Base-by-base conservation (phyloP, 176 grass and related monocot genomes). In the Oryza nivara region DNA sequence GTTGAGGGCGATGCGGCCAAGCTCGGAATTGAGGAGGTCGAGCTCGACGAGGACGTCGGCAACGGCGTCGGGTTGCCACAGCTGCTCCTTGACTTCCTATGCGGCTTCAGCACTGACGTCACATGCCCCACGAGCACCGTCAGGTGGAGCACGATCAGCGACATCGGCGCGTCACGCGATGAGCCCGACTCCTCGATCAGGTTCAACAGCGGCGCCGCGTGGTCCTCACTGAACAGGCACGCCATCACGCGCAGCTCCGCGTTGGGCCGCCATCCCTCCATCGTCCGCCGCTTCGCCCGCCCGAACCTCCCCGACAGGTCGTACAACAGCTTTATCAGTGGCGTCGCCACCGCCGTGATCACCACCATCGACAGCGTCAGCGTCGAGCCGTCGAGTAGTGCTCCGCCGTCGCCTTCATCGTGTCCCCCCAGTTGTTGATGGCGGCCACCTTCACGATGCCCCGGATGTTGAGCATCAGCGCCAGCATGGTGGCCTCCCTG, bases 401-500 rank as follows among this genome's bases (percentile, higher is more conserved):
- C 45, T 88, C 77, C 17, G 46, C 69, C 67, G 88, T 76, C 6
- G 79, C 86, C 45, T 86, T 84, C 91, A 93, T 90, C 25, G 70
- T 60, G 76, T 88, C 88, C 3, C 88, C 94, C 92, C 85, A 97
- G 77, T 92, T 92, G 73, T 92, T 94, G 68, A 97, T 94, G 69
- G 88, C 78, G 0, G 89, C 86, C 74, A 97, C 83, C 88, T 97
- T 86, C 48, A 97, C 84, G 77, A 97, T 92, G 17, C 92, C 94
- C 0, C 79, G 85, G 65, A 92, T 83, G 82, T 94, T 94, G 70
- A 94, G 75, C 79, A 94, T 97, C 9, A 97, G 86, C 6, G 85
- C 94, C 1, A 97, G 43, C 41, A 82, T 80, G 47, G 83, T 25
- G 58, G 92, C 77, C 16, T 97, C 94, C 1, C 69, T 61, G 60